Base-by-base conservation (phyloP, 305 asterid genomes). In the Fraxinus sp. region DNA sequence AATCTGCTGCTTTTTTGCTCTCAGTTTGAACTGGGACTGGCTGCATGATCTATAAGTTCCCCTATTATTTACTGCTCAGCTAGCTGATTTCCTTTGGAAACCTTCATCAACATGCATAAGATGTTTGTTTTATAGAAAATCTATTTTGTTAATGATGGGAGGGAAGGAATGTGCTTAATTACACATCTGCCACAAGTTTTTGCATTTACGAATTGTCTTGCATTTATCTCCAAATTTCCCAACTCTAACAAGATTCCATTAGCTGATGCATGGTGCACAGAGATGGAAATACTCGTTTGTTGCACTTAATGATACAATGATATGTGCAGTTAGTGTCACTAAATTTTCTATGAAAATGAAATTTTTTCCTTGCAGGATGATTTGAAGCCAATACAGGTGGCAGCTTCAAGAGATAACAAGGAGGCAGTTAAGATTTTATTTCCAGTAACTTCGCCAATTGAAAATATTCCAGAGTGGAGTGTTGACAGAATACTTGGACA, bases 361-460 rank as follows among this genome's bases (percentile, higher is more conserved):
- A 20, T 76, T 85, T 85, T 85, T 35, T 83, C 79, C 68, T 76
- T 85, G 88, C 95, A 95, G 99, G 98, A 94, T 78, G 94, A 93
- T 41, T 55, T 84, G 85, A 93, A 90, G 92, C 94, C 99, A 76
- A 85, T 94, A 88, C 94, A 93, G 82, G 94, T 90, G 79, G 97
- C 97, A 59, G 99, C 97, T 83, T 84, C 91, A 62, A 85, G 92
- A 79, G 97, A 93, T 78, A 90, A 90, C 90, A 89, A 87, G 83
- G 86, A 36, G 35, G 94, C 86, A 81, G 97, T 94, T 81, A 96
- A 94, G 88, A 88, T 94, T 85, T 94, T 95, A 79, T 86, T 90
- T 74, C 92, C 97, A 1, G 89, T 89, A 74, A 93, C 98, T 44
- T 78, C 80, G 14, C 94, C 85, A 80, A 68, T 88, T 77, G 70